Percentiles rank a stretch among this genome's conserved stretches.
Conservation (phyloP, 805 yeast genomes). For the Millerozyma acaciae region DNA sequence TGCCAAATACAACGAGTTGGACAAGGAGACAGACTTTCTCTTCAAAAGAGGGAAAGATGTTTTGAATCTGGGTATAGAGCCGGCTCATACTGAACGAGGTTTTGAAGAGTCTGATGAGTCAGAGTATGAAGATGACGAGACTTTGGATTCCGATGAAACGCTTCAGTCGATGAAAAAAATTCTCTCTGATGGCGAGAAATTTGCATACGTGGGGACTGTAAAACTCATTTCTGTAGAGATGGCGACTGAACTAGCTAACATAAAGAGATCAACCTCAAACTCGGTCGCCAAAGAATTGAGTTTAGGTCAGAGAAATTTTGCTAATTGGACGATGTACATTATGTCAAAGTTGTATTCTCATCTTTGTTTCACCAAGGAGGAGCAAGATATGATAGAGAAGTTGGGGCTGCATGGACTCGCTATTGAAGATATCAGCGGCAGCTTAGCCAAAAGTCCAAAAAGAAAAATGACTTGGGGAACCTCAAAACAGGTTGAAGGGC, state of each 20-base stretch:
- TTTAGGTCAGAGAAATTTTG: constrained; percentile 69
- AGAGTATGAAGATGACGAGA: constrained; percentile 38
- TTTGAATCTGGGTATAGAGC: constrained; percentile 7
- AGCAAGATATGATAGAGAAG: constrained; percentile 81
- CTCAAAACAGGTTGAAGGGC: constrained; percentile 5
- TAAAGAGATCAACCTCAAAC: constrained; percentile 48
- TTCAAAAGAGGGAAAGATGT: constrained; percentile 29
- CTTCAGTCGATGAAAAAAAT: constrained; percentile 75
- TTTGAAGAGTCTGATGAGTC: constrained; percentile 18
- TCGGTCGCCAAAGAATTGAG: constrained; percentile 59
- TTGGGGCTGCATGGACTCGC: constrained; percentile 80
- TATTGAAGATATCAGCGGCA: constrained; percentile 63
- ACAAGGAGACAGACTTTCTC: constrained; percentile 50
- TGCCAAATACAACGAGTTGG: constrained; percentile 54
- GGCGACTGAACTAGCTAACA: constrained; percentile 72
- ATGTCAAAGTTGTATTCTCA: constrained; percentile 74
- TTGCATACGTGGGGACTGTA: constrained; percentile 86
- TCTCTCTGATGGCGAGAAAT: constrained; percentile 77
- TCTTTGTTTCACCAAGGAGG: constrained; percentile 72
- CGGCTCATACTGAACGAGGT: constrained; percentile 26
- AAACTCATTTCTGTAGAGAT: constrained; percentile 72
- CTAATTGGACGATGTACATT: constrained; percentile 76
- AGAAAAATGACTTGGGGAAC: neutral
- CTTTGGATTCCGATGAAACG: constrained; percentile 54
- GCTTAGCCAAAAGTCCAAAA: constrained; percentile 40